Percentiles rank a stretch among this genome's conserved stretches.
Evolutionary conservation across 202 grass and related monocot species (phyloP).

Genomic region (Zoysia matrella): DNA sequence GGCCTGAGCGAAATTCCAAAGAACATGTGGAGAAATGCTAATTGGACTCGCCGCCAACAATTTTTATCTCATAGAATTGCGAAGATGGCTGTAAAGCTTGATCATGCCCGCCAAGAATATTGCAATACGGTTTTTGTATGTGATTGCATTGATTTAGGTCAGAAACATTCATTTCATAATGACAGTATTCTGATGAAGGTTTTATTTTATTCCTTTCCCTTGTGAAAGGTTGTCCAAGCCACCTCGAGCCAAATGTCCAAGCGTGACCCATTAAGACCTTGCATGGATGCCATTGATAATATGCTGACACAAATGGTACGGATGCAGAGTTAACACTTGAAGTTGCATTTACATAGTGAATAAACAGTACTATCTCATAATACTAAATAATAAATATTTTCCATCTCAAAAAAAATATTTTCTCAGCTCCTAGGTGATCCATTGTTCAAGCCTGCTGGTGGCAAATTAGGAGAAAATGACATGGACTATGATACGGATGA

Average conservation of each 20-base stretch:
- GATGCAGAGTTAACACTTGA: conserved; percentile 28
- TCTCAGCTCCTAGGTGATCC: conserved; percentile 83
- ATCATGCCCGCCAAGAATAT: conserved; percentile 93
- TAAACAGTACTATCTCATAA: conserved; percentile 36
- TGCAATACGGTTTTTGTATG: conserved; percentile 95
- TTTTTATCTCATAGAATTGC: conserved; percentile 84
- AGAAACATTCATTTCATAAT: conserved; percentile 2
- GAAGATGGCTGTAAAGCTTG: conserved; percentile 28
- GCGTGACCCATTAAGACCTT: conserved; percentile 85
- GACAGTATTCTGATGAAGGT: conserved; percentile 7
- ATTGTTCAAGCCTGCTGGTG: conserved; percentile 86
- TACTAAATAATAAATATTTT: background rate
- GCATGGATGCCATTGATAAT: conserved; percentile 93
- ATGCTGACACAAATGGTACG: conserved; percentile 93
- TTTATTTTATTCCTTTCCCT: conserved; percentile 20
- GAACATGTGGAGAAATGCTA: conserved; percentile 88
- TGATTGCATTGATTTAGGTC: conserved; percentile 23
- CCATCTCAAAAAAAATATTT: too few relatives aligned
- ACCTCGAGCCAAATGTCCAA: conserved; percentile 99
- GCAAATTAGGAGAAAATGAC: conserved; percentile 89
- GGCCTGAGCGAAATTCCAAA: conserved; percentile 96
- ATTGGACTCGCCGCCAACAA: conserved; percentile 82
- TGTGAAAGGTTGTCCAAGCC: conserved; percentile 81
- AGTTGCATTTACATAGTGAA: conserved; percentile 28
- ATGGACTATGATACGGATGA: conserved; percentile 99